Evolutionary conservation across 2,329 filamentous ascomycete species (phyloP).

Genomic region (Xylariaceae sp.): DNA sequence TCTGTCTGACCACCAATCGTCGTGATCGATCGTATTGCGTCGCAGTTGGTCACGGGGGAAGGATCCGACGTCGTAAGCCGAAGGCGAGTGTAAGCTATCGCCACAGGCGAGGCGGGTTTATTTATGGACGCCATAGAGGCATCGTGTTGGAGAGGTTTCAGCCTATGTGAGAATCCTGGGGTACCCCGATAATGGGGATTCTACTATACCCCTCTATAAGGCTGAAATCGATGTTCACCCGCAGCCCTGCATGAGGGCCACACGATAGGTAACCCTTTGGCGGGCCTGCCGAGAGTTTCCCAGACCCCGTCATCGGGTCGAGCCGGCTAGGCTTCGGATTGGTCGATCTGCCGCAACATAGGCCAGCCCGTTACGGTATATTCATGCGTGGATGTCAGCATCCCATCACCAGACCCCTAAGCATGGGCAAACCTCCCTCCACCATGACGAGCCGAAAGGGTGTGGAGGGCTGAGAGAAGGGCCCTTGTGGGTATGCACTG

Average conservation of each 20-base stretch:
- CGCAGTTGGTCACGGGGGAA: conserved; percentile 12
- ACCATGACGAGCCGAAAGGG: no score
- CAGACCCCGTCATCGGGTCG: conserved; percentile 9
- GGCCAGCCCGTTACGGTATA: neutral
- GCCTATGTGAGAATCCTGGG: neutral
- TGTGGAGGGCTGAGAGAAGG: no score
- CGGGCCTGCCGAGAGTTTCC: neutral
- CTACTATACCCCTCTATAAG: conserved; percentile 2
- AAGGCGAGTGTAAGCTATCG: neutral
- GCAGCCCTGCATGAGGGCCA: no score
- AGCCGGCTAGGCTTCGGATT: conserved; percentile 2
- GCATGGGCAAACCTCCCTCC: no score
- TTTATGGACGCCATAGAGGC: neutral
- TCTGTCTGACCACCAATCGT: conserved; percentile 21
- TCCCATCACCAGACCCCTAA: no score
- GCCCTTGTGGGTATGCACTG: no score
- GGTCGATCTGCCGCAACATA: neutral
- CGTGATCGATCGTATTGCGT: conserved; percentile 19
- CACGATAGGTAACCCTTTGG: no score
- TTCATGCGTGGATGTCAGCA: conserved; percentile 9
- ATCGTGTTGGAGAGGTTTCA: neutral
- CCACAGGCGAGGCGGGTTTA: neutral
- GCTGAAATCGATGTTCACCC: neutral
- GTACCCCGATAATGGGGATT: neutral
- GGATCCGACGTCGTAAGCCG: conserved; percentile 8